Evolutionary conservation across 2,329 filamentous ascomycete genomes (phyloP).

Genomic region (Colletotrichum endophyticum): DNA sequence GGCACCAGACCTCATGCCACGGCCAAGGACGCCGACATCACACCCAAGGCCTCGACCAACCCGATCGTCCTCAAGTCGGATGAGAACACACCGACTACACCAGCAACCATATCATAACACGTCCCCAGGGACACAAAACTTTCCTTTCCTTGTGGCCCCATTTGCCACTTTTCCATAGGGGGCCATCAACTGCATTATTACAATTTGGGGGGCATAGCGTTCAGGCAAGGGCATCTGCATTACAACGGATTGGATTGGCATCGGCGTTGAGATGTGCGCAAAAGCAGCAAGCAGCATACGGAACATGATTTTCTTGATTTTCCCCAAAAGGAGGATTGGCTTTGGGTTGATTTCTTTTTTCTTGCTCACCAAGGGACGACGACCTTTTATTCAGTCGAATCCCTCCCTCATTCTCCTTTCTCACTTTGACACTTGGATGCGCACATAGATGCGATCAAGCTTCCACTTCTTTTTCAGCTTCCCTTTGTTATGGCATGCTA

Average conservation of each 20-base stretch:
- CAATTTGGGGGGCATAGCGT: constrained; percentile 13
- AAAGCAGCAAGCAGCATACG: constrained; percentile 6
- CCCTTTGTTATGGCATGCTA: constrained; percentile 16
- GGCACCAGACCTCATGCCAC: constrained; percentile 6
- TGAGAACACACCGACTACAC: constrained; percentile 3
- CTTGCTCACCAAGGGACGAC: background rate
- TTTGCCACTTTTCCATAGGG: background rate
- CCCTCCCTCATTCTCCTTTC: background rate
- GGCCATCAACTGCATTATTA: constrained; percentile 9
- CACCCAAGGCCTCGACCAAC: constrained; percentile 18
- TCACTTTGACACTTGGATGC: background rate
- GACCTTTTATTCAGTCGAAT: background rate
- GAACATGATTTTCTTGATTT: background rate
- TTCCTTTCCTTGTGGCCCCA: background rate
- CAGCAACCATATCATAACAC: background rate
- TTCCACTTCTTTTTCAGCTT: background rate
- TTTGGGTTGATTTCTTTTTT: background rate
- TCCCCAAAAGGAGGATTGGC: background rate
- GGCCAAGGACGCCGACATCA: constrained; percentile 8
- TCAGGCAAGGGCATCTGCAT: constrained; percentile 15
- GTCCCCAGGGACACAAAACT: background rate
- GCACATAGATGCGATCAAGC: background rate
- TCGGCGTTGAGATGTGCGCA: constrained; percentile 13
- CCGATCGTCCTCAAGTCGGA: background rate
- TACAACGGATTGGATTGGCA: background rate